Evolutionary conservation across 176 grass and related monocot genomes (phyloP).

Genomic region (Carex myosuroides): DNA sequence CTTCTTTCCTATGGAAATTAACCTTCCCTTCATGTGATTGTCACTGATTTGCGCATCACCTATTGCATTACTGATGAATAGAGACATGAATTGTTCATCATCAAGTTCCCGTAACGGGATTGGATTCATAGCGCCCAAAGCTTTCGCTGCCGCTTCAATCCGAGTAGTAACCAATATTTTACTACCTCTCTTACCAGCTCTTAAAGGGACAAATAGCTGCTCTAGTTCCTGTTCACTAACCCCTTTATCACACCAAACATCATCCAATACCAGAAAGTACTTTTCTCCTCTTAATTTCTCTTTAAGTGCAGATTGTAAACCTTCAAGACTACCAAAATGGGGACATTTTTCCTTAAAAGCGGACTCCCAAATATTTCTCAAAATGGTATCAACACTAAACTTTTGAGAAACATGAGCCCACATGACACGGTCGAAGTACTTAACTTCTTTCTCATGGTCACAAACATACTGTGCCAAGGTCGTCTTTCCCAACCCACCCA

Average conservation of each 20-base stretch:
- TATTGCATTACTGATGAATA: constrained; percentile 13
- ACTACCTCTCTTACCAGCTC: constrained; percentile 2
- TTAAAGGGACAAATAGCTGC: constrained; percentile 11
- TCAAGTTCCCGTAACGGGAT: background rate
- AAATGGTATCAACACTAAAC: background rate
- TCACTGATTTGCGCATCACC: background rate
- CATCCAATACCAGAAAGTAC: constrained; percentile 33
- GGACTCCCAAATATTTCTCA: background rate
- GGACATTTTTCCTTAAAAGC: background rate
- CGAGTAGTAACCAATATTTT: constrained; percentile 30
- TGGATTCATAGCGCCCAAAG: background rate
- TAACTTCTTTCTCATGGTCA: background rate
- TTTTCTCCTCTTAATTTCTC: background rate
- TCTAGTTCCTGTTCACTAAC: background rate
- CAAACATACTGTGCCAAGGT: constrained; percentile 26
- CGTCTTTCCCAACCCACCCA: background rate
- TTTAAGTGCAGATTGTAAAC: background rate
- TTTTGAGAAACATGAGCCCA: constrained; percentile 30
- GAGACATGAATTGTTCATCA: background rate
- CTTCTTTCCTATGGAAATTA: background rate
- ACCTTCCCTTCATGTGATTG: background rate
- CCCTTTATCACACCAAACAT: constrained; percentile 13
- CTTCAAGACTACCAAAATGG: background rate
- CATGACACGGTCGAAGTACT: constrained; percentile 21
- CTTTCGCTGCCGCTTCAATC: background rate